phyloP scores from a whole-genome alignment of 805 yeast species.

The Huiozyma sinensis region DNA sequence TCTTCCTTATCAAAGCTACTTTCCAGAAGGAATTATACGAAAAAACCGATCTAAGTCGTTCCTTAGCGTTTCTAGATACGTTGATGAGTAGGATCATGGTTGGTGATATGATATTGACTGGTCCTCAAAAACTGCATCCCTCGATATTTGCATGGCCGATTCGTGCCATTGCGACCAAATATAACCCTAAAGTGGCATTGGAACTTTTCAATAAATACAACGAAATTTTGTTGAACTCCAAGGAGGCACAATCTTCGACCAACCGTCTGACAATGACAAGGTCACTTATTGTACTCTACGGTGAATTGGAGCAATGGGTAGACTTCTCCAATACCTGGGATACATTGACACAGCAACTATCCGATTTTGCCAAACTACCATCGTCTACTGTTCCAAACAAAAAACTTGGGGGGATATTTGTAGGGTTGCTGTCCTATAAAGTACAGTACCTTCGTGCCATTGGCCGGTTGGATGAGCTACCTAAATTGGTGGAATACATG shows the following conservation, averaged over 20 bases:
- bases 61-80: slow-evolving; percentile 24
- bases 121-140: slow-evolving; percentile 22
- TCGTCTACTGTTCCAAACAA: slow-evolving; percentile 15
- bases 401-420: slow-evolving; percentile 10
- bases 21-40: slow-evolving; percentile 22
- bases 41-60: slow-evolving; percentile 20
- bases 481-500: slow-evolving; percentile 12
- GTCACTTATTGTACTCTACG: slow-evolving; percentile 23
- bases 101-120: slow-evolving; percentile 12
- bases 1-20: slow-evolving; percentile 23
- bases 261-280: slow-evolving; percentile 20
- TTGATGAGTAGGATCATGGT: slow-evolving; percentile 21
- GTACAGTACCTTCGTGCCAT: slow-evolving; percentile 12
- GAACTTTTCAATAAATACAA: slow-evolving; percentile 26
- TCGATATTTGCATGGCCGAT: slow-evolving; percentile 30
- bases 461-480: slow-evolving; percentile 10
- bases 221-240: slow-evolving; percentile 16
- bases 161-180: slow-evolving; percentile 21
- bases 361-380: slow-evolving; percentile 12
- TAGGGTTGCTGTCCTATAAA: slow-evolving; percentile 19
- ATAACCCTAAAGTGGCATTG: slow-evolving; percentile 26
- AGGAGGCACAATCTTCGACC: slow-evolving; percentile 6
- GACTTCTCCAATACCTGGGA: slow-evolving; percentile 17
- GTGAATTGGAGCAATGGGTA: slow-evolving; percentile 27
- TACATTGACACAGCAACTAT: slow-evolving; percentile 12